These are phyloP conservation scores for Lactarius akahatsu DNA, from an alignment of 768 basidiomycete genomes.

Conservation along the genomic window DNA sequence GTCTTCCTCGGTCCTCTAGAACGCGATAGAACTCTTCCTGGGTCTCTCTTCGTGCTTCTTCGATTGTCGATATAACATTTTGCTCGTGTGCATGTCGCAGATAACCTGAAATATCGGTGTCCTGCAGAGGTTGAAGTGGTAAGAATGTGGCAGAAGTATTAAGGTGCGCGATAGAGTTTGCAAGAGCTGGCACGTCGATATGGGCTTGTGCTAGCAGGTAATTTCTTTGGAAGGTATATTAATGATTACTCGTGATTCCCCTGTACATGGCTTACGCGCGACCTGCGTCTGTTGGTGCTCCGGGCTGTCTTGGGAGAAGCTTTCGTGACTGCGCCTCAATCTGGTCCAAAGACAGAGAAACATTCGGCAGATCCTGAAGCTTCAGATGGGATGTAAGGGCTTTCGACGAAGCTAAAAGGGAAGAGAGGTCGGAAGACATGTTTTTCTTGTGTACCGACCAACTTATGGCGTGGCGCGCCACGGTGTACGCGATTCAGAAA, in stretches of 20 bases:
- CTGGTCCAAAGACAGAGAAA: slow-evolving; percentile 90
- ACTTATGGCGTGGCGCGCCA: not conserved
- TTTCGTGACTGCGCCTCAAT: slow-evolving; percentile 90
- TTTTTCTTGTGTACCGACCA: not conserved
- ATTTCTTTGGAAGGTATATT: slow-evolving; percentile 49
- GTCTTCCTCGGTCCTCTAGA: slow-evolving; percentile 68
- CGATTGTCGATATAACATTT: slow-evolving; percentile 90
- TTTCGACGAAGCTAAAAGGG: slow-evolving; percentile 68
- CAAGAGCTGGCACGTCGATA: slow-evolving; percentile 88
- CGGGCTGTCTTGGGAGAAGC: slow-evolving; percentile 71
- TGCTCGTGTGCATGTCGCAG: slow-evolving; percentile 95
- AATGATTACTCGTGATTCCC: slow-evolving; percentile 10
- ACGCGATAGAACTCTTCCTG: slow-evolving; percentile 83
- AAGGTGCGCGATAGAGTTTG: slow-evolving; percentile 77
- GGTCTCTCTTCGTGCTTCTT: slow-evolving; percentile 82
- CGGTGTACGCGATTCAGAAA: not conserved
- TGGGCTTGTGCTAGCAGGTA: slow-evolving; percentile 93
- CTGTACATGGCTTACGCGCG: slow-evolving; percentile 56
- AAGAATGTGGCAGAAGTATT: slow-evolving; percentile 82
- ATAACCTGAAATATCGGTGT: slow-evolving; percentile 92
- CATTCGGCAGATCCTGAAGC: slow-evolving; percentile 79
- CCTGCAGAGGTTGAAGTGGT: slow-evolving; percentile 88
- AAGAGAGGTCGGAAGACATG: slow-evolving; percentile 56
- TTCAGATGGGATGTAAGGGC: slow-evolving; percentile 76
- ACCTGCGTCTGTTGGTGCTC: slow-evolving; percentile 60